Evolutionary conservation across 208 protist species (phyloP).

Genomic region (Crithidia thermophila): DNA sequence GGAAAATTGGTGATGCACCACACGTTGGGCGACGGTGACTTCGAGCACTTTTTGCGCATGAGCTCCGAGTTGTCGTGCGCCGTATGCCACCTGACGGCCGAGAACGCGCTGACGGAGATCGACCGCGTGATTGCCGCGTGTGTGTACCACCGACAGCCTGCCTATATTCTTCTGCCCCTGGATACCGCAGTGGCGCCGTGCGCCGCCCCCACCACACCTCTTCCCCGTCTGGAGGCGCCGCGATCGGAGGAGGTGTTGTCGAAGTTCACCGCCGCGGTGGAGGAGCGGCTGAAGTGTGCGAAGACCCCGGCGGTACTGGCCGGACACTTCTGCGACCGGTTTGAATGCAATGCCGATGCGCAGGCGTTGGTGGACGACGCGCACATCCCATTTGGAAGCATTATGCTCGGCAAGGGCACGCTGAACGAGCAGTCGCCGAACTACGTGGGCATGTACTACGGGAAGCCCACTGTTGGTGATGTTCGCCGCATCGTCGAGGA

Average conservation of each 20-base stretch:
- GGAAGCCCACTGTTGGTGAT: not conserved
- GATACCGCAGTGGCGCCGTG: constrained; percentile 22
- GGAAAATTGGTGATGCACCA: constrained; percentile 35
- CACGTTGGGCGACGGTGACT: constrained; percentile 41
- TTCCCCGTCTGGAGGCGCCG: constrained; percentile 1
- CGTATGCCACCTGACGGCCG: constrained; percentile 1
- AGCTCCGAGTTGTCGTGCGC: constrained; percentile 33
- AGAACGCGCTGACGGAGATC: constrained; percentile 38
- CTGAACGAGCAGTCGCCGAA: constrained; percentile 51
- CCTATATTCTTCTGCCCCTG: constrained; percentile 41
- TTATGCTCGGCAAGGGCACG: constrained; percentile 47
- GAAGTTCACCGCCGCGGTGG: constrained; percentile 30
- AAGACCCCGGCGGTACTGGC: constrained; percentile 25
- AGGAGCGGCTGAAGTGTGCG: constrained; percentile 29
- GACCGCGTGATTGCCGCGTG: constrained; percentile 32
- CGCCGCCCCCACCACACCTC: constrained; percentile 14
- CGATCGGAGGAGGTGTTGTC: constrained; percentile 9
- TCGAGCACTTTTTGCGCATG: constrained; percentile 37
- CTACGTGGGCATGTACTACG: constrained; percentile 44
- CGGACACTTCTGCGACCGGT: constrained; percentile 52
- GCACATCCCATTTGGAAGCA: constrained; percentile 40
- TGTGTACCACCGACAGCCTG: constrained; percentile 32
- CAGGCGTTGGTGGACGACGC: constrained; percentile 42
- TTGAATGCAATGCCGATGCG: constrained; percentile 27
- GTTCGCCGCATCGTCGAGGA: constrained; percentile 30